A percentile compares a stretch with the other conserved stretches of the same genome.
phyloP scores from a whole-genome alignment of 2,329 filamentous ascomycete genomes.

The Botrytis fragariae region DNA sequence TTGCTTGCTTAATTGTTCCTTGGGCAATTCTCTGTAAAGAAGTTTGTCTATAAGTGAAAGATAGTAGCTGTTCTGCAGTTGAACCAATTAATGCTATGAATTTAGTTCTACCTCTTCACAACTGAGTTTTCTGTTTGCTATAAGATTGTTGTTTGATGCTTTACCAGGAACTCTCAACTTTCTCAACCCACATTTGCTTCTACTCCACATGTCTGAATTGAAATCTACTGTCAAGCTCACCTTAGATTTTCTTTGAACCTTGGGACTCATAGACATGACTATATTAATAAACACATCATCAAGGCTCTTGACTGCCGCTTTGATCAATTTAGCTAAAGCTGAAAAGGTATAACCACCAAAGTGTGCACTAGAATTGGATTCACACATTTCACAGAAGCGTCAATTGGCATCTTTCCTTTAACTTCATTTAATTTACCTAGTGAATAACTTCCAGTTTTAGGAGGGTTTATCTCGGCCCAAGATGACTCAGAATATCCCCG shows the following conservation, averaged over 20 bases:
- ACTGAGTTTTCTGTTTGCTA: not conserved
- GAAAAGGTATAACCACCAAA: not conserved
- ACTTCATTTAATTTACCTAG: not conserved
- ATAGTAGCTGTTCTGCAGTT: not conserved
- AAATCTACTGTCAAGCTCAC: accelerated
- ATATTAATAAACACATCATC: not conserved
- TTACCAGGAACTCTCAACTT: not conserved
- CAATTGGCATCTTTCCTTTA: not conserved
- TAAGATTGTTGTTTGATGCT: not conserved
- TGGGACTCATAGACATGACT: not conserved
- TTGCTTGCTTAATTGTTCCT: not conserved
- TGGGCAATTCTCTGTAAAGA: not conserved
- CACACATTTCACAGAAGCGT: not conserved
- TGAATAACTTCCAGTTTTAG: not conserved
- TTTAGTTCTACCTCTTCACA: not conserved
- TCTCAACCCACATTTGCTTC: not conserved
- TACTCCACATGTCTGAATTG: not conserved
- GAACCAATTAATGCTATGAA: not conserved
- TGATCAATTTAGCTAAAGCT: not conserved
- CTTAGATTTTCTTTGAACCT: not conserved
- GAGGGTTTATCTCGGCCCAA: not conserved
- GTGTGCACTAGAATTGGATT: not conserved
- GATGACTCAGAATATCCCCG: not conserved
- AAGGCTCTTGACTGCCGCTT: not conserved
- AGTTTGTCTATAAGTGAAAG: not conserved